Evolutionary conservation across 1,139 yeast species (phyloP).

Genomic region (Hemisphaericaspora xylanilytica): DNA sequence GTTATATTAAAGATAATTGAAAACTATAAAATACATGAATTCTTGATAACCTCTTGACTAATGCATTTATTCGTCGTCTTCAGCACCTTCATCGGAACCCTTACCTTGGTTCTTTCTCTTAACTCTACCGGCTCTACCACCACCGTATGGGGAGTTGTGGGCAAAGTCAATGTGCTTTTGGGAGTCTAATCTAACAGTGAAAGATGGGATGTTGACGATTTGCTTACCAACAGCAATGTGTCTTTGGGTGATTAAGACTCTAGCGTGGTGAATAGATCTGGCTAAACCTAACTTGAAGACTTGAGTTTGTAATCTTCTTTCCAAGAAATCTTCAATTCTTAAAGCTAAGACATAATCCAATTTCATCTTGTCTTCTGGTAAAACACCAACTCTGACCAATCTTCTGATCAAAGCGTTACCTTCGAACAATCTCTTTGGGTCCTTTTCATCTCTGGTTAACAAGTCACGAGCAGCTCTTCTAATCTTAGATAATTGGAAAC

Average conservation of each 20-base stretch:
- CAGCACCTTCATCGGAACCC: constrained; percentile 67
- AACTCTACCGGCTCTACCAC: constrained; percentile 99
- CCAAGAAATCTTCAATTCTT: constrained; percentile 98
- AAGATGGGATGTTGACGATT: constrained; percentile 97
- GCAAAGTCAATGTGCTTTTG: constrained; percentile 99
- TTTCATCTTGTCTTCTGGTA: constrained; percentile 99
- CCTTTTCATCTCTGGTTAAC: constrained; percentile 99
- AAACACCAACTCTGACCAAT: constrained; percentile 97
- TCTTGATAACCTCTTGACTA: constrained; percentile 1
- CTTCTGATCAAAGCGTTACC: constrained; percentile 99
- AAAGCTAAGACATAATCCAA: constrained; percentile 99
- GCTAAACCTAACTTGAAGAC: constrained; percentile 99
- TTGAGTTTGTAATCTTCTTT: constrained; percentile 99
- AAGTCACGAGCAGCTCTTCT: constrained; percentile 99
- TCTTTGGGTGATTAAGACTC: constrained; percentile 98
- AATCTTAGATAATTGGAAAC: constrained; percentile 98
- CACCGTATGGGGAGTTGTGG: constrained; percentile 99
- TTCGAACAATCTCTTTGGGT: constrained; percentile 99
- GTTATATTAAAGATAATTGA: constrained; percentile 9
- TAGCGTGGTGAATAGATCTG: constrained; percentile 99
- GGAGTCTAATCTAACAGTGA: constrained; percentile 99
- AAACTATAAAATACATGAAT: constrained; percentile 3
- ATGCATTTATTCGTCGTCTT: constrained; percentile 54
- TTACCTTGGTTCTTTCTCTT: constrained; percentile 93
- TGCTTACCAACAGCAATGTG: constrained; percentile 99